A percentile compares a stretch with the other conserved stretches of the same genome.
Conservation (phyloP, 768 basidiomycete genomes). For the Hypsizygus marmoreus region DNA sequence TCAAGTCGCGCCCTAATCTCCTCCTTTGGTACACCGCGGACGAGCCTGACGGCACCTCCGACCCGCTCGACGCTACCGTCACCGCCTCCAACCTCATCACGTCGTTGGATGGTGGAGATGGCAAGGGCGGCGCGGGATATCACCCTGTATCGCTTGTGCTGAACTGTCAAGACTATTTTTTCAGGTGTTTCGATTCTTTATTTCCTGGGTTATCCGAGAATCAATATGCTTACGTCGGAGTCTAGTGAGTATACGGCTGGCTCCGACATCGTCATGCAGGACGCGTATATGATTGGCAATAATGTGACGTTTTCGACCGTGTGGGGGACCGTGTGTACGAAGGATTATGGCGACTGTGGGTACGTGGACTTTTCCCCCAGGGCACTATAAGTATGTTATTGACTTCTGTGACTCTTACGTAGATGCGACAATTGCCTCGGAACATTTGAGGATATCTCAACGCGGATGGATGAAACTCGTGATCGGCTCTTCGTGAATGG, state of each 20-base stretch:
- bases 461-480: conserved; percentile 65
- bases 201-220: not conserved
- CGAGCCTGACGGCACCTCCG: conserved; percentile 70
- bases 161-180: conserved; percentile 70
- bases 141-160: conserved; percentile 68
- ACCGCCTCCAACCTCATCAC: conserved; percentile 58
- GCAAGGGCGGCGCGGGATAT: conserved; percentile 52
- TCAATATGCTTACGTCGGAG: not conserved
- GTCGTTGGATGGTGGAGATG: conserved; percentile 54
- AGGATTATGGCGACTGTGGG: conserved; percentile 73
- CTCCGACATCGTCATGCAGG: conserved; percentile 72
- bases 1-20: conserved; percentile 70
- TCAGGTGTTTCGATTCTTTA: conserved; percentile 35
- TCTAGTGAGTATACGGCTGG: conserved; percentile 52
- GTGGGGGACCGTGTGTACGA: conserved; percentile 66
- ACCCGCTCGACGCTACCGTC: conserved; percentile 63
- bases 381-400: not conserved
- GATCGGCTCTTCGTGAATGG: conserved; percentile 62
- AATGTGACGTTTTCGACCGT: conserved; percentile 64
- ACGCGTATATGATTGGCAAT: conserved; percentile 59
- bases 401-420: not conserved
- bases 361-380: conserved; percentile 42
- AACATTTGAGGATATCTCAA: conserved; percentile 68
- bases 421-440: conserved; percentile 67
- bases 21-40: conserved; percentile 75